These are phyloP conservation scores for Ogataea minuta DNA, from an alignment of 805 yeast species.

Conservation along the genomic window DNA sequence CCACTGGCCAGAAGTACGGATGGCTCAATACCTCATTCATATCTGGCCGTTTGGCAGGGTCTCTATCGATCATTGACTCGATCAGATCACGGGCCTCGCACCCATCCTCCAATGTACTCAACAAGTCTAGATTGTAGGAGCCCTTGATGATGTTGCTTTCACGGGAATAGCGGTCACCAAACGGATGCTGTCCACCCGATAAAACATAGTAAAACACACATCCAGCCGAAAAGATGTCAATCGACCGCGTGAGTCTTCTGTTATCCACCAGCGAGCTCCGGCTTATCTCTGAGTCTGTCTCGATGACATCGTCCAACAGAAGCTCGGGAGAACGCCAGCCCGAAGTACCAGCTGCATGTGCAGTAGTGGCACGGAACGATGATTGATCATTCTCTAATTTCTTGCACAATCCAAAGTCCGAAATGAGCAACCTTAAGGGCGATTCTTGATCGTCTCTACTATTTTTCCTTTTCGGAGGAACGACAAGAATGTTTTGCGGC, in stretches of 20 bases:
- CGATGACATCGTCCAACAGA: slow-evolving; percentile 40
- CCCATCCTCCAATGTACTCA: slow-evolving; percentile 45
- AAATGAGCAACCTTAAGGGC: slow-evolving; percentile 70
- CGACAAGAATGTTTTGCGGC: slow-evolving; percentile 89
- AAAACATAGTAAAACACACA: slow-evolving; percentile 89
- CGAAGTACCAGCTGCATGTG: slow-evolving; percentile 92
- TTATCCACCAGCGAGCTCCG: slow-evolving; percentile 22
- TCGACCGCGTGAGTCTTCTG: slow-evolving; percentile 77
- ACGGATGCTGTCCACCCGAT: slow-evolving; percentile 86
- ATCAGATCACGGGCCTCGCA: slow-evolving; percentile 75
- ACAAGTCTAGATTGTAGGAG: slow-evolving; percentile 47
- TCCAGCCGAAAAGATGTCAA: slow-evolving; percentile 92
- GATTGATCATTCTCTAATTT: slow-evolving; percentile 89
- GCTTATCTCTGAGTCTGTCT: slow-evolving; percentile 20
- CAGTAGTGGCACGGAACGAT: slow-evolving; percentile 88
- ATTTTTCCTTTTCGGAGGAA: slow-evolving; percentile 54
- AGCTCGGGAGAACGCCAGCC: slow-evolving; percentile 99
- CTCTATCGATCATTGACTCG: slow-evolving; percentile 61
- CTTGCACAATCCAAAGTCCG: slow-evolving; percentile 96
- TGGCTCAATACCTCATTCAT: slow-evolving; percentile 69
- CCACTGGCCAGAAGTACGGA: slow-evolving; percentile 83
- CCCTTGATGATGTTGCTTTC: slow-evolving; percentile 86
- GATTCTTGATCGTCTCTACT: slow-evolving; percentile 28
- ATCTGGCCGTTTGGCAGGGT: slow-evolving; percentile 71
- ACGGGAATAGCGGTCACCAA: slow-evolving; percentile 85